These are phyloP conservation scores for Cladosporium colombiae DNA, from an alignment of 2,329 filamentous ascomycete species.

Conservation along the genomic window DNA sequence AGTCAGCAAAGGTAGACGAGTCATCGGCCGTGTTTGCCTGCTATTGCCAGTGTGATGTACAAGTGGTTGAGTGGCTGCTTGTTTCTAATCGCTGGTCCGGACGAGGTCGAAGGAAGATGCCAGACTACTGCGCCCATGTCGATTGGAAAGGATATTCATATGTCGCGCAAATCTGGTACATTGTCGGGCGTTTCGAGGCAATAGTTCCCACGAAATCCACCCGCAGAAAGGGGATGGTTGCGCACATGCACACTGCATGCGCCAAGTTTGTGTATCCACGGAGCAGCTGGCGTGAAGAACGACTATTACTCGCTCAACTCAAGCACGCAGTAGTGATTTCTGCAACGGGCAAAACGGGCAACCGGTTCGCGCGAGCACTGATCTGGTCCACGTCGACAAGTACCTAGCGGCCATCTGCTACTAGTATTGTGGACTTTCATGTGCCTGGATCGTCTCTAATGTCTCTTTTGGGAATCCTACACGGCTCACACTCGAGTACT, in stretches of 20 bases:
- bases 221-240: not conserved
- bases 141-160: not conserved
- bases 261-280: not conserved
- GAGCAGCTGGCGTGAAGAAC: not conserved
- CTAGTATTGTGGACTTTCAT: not conserved
- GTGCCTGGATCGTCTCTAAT: not conserved
- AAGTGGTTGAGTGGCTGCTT: not conserved
- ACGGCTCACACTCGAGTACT: not conserved
- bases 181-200: not conserved
- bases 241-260: not conserved
- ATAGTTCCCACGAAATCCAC: not conserved
- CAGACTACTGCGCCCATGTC: not conserved
- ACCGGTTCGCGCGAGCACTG: slow-evolving; percentile 4
- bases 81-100: not conserved
- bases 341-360: slow-evolving; percentile 6
- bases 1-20: slow-evolving; percentile 2
- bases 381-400: not conserved
- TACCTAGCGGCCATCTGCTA: not conserved
- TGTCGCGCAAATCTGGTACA: not conserved
- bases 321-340: not conserved
- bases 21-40: not conserved
- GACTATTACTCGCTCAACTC: not conserved
- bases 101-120: not conserved
- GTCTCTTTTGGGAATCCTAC: not conserved
- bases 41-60: not conserved